Conservation (phyloP, 495 filamentous ascomycete species). For the Mytilinidion resinicola region DNA sequence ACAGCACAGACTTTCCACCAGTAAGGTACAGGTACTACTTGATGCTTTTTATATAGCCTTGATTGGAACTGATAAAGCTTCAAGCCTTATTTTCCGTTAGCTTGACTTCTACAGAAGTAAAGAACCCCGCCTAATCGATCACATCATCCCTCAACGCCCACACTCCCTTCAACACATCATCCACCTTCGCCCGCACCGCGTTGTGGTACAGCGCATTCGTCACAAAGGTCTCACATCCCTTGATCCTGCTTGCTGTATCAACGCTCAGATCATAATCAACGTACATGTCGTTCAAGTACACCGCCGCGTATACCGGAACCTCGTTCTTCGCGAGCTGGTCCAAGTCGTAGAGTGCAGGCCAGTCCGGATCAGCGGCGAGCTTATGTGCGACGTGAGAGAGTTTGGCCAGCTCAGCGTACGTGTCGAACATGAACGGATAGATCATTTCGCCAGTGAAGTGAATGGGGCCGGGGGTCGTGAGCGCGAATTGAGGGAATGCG, state of each 20-base stretch:
- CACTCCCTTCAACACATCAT: constrained; percentile 51
- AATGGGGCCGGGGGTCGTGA: constrained; percentile 48
- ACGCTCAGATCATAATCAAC: constrained; percentile 69
- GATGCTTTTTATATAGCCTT: too few species aligned
- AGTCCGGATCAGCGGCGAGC: constrained; percentile 59
- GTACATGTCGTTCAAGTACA: constrained; percentile 92
- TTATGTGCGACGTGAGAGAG: constrained; percentile 60
- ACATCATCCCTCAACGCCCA: constrained; percentile 38
- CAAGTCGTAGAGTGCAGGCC: constrained; percentile 72
- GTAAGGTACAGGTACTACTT: too few species aligned
- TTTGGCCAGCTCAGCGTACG: constrained; percentile 61
- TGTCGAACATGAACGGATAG: constrained; percentile 71
- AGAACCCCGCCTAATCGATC: constrained; percentile 25
- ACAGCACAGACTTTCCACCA: too few species aligned
- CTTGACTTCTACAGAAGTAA: too few species aligned
- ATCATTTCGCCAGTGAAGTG: constrained; percentile 93
- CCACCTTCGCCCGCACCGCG: constrained; percentile 62
- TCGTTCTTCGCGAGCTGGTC: constrained; percentile 65
- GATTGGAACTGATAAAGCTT: too few species aligned
- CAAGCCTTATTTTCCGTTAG: too few species aligned
- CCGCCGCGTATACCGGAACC: constrained; percentile 82
- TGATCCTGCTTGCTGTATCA: constrained; percentile 69
- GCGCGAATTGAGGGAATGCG: constrained; percentile 40
- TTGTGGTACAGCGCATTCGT: constrained; percentile 87
- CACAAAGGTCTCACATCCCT: constrained; percentile 69